Percentiles rank a stretch among this genome's conserved stretches.
Conservation (phyloP, 257 asterid genomes). For the Avicennia marina region DNA sequence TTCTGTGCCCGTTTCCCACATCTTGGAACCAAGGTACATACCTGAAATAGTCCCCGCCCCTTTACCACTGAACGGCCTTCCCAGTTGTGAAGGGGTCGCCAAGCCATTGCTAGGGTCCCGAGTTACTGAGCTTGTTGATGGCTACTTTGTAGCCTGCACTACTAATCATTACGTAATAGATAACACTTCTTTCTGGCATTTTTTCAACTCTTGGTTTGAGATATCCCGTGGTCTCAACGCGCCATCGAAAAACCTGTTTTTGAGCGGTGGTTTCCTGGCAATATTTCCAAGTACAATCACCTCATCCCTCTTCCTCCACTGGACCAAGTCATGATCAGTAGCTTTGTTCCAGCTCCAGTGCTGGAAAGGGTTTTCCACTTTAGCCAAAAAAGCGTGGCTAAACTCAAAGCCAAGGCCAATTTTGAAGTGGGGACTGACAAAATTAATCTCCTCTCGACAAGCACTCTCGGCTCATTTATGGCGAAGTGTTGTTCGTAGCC, state of each 20-base stretch:
- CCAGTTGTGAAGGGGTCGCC: conserved; percentile 22
- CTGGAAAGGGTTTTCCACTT: conserved; percentile 37
- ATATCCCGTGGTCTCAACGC: conserved; percentile 17
- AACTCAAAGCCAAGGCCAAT: conserved; percentile 36
- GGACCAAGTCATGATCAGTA: background rate
- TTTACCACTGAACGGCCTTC: conserved; percentile 19
- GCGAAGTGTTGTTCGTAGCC: conserved; percentile 28
- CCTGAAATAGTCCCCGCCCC: conserved; percentile 27
- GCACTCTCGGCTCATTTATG: conserved; percentile 34
- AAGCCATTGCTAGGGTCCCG: conserved; percentile 37
- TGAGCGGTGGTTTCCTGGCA: conserved; percentile 20
- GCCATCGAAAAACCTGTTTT: conserved; percentile 18
- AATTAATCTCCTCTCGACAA: conserved; percentile 42
- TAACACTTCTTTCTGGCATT: conserved; percentile 36
- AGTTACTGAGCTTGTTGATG: conserved; percentile 35
- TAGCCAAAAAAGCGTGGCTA: conserved; percentile 26
- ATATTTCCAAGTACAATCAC: background rate
- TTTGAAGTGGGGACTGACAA: conserved; percentile 13
- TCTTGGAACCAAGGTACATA: conserved; percentile 8
- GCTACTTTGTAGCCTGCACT: conserved; percentile 29
- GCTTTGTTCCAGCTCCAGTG: background rate
- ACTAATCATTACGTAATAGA: conserved; percentile 24
- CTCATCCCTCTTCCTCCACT: conserved; percentile 11
- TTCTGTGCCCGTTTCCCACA: conserved; percentile 8
- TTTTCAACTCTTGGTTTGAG: conserved; percentile 37